A percentile compares a stretch with the other conserved stretches of the same genome.
Conservation (phyloP, 495 filamentous ascomycete genomes). For the Hypoxylon cercidicola region DNA sequence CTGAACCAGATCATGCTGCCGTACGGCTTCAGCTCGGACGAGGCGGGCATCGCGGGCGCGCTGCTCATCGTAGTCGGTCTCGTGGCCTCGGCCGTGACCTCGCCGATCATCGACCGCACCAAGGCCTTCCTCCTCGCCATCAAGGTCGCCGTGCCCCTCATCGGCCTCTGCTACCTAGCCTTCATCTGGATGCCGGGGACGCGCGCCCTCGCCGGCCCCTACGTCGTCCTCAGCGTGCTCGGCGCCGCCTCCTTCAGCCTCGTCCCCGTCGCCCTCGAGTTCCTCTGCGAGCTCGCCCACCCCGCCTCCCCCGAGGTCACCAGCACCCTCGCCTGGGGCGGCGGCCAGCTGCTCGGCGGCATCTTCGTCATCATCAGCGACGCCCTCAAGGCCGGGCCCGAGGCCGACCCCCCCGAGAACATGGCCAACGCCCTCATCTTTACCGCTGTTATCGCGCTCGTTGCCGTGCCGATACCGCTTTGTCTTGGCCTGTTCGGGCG, state of each 20-base stretch:
- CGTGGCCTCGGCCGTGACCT: constrained; percentile 75
- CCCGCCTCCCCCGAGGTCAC: constrained; percentile 90
- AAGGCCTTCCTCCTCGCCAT: constrained; percentile 82
- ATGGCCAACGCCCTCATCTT: constrained; percentile 84
- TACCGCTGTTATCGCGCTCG: constrained; percentile 73
- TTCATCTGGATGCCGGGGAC: constrained; percentile 85
- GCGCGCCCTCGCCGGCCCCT: constrained; percentile 73
- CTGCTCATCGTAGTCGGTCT: constrained; percentile 92
- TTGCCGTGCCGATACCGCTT: constrained; percentile 73
- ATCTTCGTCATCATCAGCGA: constrained; percentile 86
- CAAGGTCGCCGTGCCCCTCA: constrained; percentile 77
- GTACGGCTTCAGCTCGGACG: constrained; percentile 79
- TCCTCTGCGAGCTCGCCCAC: constrained; percentile 83
- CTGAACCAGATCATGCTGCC: constrained; percentile 90
- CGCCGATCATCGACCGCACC: constrained; percentile 84
- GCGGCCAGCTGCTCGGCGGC: constrained; percentile 81
- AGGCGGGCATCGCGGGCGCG: constrained; percentile 90
- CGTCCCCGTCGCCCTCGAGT: constrained; percentile 87
- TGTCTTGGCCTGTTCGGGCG: constrained; percentile 73
- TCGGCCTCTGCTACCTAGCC: constrained; percentile 75
- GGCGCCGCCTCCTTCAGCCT: constrained; percentile 85
- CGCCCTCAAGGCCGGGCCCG: constrained; percentile 71
- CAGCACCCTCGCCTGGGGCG: constrained; percentile 82
- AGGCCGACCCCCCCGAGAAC: constrained; percentile 67
- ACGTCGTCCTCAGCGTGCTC: constrained; percentile 74